Evolutionary conservation across 441 rosid species (phyloP).

Genomic region (Bocquillonia castaneifolia): DNA sequence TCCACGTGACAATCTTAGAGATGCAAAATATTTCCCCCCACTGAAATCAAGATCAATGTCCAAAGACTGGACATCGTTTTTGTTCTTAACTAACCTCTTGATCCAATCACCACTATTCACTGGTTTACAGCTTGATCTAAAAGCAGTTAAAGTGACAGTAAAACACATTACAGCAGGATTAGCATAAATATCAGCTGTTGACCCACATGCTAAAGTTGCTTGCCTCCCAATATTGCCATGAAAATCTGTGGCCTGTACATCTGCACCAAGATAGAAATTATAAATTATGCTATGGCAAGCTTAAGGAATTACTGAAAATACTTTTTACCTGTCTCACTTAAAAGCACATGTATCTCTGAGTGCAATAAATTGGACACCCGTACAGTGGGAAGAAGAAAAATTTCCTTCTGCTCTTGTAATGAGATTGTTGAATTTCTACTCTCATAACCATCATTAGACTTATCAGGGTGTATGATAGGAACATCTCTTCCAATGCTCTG

Average conservation of each 20-base stretch:
- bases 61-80: conserved; percentile 47
- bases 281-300: conserved; percentile 14
- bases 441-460: conserved; percentile 39
- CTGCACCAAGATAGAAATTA: conserved; percentile 48
- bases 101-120: conserved; percentile 87
- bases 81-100: conserved; percentile 66
- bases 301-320: conserved; percentile 16
- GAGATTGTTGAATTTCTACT: conserved; percentile 46
- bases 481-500: conserved; percentile 72
- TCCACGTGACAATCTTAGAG: conserved; percentile 80
- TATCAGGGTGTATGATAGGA: conserved; percentile 61
- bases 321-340: conserved; percentile 71
- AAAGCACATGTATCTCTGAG: conserved; percentile 60
- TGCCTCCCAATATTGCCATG: conserved; percentile 56
- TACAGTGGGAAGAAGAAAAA: conserved; percentile 88
- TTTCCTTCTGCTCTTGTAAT: conserved; percentile 81
- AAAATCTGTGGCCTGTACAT: conserved; percentile 32
- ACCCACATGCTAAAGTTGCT: conserved; percentile 70
- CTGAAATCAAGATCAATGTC: conserved; percentile 84
- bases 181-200: conserved; percentile 73
- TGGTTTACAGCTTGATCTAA: conserved; percentile 68
- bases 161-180: conserved; percentile 73
- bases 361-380: conserved; percentile 70
- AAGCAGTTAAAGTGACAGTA: conserved; percentile 58
- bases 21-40: conserved; percentile 76